phyloP scores from a whole-genome alignment of 345 rosid genomes.

The Citrus inodora region DNA sequence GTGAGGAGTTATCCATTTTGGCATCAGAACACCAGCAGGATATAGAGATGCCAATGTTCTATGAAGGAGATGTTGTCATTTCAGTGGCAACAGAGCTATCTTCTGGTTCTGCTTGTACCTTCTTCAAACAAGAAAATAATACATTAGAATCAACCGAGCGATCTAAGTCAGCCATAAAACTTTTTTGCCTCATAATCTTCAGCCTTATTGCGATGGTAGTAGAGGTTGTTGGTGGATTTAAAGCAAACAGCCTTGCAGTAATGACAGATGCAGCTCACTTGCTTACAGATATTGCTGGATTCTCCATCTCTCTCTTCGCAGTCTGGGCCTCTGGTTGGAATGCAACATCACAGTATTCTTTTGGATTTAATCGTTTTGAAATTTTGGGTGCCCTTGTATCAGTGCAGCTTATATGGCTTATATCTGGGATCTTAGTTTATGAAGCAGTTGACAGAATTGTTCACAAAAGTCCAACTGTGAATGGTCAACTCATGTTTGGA shows the following conservation, averaged over 20 bases:
- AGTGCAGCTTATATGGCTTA: slow-evolving; percentile 76
- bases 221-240: slow-evolving; percentile 68
- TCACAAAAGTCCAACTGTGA: slow-evolving; percentile 38
- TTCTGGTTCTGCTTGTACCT: slow-evolving; percentile 38
- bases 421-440: slow-evolving; percentile 55
- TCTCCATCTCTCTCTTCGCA: slow-evolving; percentile 60
- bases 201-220: slow-evolving; percentile 50
- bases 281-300: slow-evolving; percentile 68
- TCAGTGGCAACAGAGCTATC: slow-evolving; percentile 17
- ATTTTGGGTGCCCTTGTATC: slow-evolving; percentile 81
- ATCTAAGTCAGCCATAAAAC: slow-evolving; percentile 44
- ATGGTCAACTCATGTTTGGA: slow-evolving; percentile 70
- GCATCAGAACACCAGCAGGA: slow-evolving; percentile 27
- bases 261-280: slow-evolving; percentile 85
- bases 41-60: slow-evolving; percentile 35
- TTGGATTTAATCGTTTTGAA: slow-evolving; percentile 69
- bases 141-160: slow-evolving; percentile 41
- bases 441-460: slow-evolving; percentile 67
- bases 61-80: slow-evolving; percentile 25
- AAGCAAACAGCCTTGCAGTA: slow-evolving; percentile 80
- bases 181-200: slow-evolving; percentile 44
- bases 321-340: slow-evolving; percentile 87
- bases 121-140: slow-evolving; percentile 42
- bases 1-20: slow-evolving; percentile 36
- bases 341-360: slow-evolving; percentile 58